A percentile compares a stretch with the other conserved stretches of the same genome.
These are phyloP conservation scores for Phytopythium litorale DNA, from an alignment of 352 stramenopile genomes.

Conservation along the genomic window DNA sequence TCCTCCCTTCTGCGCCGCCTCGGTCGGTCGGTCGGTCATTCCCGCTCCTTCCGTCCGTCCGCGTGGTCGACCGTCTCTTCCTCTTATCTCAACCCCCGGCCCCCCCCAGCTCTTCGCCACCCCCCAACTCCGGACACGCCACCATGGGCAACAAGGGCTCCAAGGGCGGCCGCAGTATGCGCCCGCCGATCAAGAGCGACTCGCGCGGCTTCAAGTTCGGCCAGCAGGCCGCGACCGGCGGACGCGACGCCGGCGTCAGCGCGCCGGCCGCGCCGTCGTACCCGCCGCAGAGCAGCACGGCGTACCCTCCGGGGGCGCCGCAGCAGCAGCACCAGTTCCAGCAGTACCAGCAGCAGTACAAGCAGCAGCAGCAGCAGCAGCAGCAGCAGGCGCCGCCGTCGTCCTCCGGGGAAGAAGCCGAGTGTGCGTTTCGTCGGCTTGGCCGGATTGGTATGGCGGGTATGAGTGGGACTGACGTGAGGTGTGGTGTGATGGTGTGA, in stretches of 20 bases:
- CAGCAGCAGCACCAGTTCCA: constrained; percentile 11
- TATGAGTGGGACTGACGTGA: too few relatives aligned
- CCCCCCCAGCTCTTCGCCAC: not conserved
- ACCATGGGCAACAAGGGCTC: constrained; percentile 84
- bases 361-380: constrained; percentile 17
- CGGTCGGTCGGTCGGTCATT: constrained; percentile 17
- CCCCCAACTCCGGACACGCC: not conserved
- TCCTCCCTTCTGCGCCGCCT: not conserved
- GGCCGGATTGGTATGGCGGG: too few relatives aligned
- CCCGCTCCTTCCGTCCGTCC: constrained; percentile 27
- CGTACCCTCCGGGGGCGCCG: constrained; percentile 21
- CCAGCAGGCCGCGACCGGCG: constrained; percentile 33
- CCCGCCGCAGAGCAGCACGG: constrained; percentile 19
- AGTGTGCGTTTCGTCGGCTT: constrained; percentile 44
- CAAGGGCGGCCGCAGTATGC: constrained; percentile 61
- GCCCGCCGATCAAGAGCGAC: constrained; percentile 82
- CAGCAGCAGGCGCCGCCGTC: constrained; percentile 17
- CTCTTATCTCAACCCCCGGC: too few relatives aligned
- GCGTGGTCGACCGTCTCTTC: constrained; percentile 10
- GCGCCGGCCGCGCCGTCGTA: constrained; percentile 68
- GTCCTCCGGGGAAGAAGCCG: constrained; percentile 37
- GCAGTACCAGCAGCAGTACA: constrained; percentile 15
- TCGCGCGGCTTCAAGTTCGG: constrained; percentile 77
- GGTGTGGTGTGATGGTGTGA: not conserved
- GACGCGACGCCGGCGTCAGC: constrained; percentile 66